Evolutionary conservation across 2,329 filamentous ascomycete genomes (phyloP).

Genomic region (Trichoderma koningii): DNA sequence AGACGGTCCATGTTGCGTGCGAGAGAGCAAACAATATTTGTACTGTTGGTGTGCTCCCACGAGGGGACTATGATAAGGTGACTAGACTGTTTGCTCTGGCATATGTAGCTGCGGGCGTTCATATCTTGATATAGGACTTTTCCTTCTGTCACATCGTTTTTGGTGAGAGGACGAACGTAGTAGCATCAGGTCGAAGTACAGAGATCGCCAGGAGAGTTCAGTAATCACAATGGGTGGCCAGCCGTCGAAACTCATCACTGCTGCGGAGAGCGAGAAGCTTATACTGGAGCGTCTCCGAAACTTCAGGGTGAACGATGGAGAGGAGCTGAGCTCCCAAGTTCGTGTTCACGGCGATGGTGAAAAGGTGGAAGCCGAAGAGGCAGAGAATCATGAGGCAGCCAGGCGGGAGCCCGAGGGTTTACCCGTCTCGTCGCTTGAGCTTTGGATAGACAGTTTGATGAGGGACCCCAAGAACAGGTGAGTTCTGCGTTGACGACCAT

Average conservation of each 20-base stretch:
- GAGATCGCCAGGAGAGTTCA: background rate
- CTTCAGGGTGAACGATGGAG: conserved; percentile 53
- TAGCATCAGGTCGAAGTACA: background rate
- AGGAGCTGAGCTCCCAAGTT: conserved; percentile 48
- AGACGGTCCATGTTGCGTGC: background rate
- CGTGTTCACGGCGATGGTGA: conserved; percentile 40
- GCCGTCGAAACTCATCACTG: conserved; percentile 44
- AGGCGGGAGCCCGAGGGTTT: conserved; percentile 48
- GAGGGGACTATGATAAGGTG: too few species aligned
- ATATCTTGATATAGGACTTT: too few species aligned
- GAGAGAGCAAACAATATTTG: too few species aligned
- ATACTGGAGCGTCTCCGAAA: conserved; percentile 47
- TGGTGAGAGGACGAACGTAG: background rate
- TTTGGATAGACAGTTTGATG: conserved; percentile 65
- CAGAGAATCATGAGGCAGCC: conserved; percentile 12
- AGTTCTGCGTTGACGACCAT: conserved; percentile 9
- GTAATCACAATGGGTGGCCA: conserved; percentile 46
- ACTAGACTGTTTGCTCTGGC: too few species aligned
- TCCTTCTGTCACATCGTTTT: background rate
- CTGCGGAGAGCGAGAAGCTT: conserved; percentile 46
- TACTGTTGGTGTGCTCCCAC: background rate
- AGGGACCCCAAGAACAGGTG: conserved; percentile 67
- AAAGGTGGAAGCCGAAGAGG: conserved; percentile 32
- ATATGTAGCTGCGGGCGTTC: background rate
- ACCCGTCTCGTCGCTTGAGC: conserved; percentile 51